Evolutionary conservation across 2,329 filamentous ascomycete species (phyloP), one percentile per base, ranked within the genome.

Genomic region (Cryphonectria carpinicola): DNA sequence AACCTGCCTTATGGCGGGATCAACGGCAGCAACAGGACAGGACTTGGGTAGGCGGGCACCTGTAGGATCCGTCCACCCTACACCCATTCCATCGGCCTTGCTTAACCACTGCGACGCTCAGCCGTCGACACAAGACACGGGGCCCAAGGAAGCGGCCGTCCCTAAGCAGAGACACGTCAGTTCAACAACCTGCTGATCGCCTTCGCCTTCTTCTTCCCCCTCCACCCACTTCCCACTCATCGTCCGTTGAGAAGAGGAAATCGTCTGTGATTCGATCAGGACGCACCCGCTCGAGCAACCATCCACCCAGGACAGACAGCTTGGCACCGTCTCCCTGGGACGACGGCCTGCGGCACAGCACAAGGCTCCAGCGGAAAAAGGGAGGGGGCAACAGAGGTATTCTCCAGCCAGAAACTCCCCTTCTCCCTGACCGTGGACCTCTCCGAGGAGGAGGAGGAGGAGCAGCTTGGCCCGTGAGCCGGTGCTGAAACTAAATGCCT

Each of bases 121-220:
- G 65, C 32, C 32, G 52, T 52, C 22, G 65, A 3, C 39, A 39
- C 41, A 11, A 22, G 32, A 32, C 32, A 32, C 32, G 4, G 22
- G 62, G 39, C 25, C 19, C 41, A 43, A 52, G 32, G 28, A 22
- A 22, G 35, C 46, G 35, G 49, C 64, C 64, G 49, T 43, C 52
- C 32, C 52, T 22, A 25, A 41, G 35, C 49, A 66, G 52, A 66
- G 65, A 66, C 65, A 66, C 65, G 65, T 66, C 65, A 66, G 49
- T 58, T 25, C n/a, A 14, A n/a, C 46, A 52, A 19, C 32, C 35
- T 39, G 65, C 65, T 58, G 65, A 66, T 66, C 52, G 13, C 11
- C n/a, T 8, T 49, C 22, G 46, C 46, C 46, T 19, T 22, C 46
- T 11, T 49, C 46, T 7, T 11, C 22, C 6, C 46, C 22, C 19